These are phyloP conservation scores for Trametes sanguinea DNA, from an alignment of 768 basidiomycete species.

Conservation along the genomic window DNA sequence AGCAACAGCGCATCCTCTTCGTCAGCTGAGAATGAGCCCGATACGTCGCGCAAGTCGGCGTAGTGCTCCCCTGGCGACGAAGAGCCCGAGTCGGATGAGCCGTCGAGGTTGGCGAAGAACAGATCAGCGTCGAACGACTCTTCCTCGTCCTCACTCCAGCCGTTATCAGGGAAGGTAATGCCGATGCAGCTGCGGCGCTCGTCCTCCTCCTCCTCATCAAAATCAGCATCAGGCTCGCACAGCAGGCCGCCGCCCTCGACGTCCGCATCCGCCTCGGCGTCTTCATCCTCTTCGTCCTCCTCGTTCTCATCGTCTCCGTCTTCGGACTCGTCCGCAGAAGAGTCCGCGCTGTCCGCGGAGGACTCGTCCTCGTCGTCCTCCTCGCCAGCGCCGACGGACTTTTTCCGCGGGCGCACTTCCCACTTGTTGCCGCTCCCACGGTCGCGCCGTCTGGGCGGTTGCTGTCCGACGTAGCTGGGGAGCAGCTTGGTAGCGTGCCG, in stretches of 20 bases:
- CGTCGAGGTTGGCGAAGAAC: conserved; percentile 80
- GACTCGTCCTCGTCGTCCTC: conserved; percentile 64
- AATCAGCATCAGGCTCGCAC: conserved; percentile 23
- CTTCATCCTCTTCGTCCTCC: conserved; percentile 48
- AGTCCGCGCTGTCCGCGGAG: conserved; percentile 56
- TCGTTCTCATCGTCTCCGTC: conserved; percentile 53
- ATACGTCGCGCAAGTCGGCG: conserved; percentile 39
- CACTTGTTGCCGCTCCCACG: conserved; percentile 46
- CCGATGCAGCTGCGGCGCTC: conserved; percentile 32
- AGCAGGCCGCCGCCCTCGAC: conserved; percentile 33
- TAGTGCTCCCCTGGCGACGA: conserved; percentile 48
- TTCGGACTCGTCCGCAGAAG: conserved; percentile 44
- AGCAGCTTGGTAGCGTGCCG: conserved; percentile 10
- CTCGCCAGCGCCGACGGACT: conserved; percentile 68
- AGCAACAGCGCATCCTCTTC: conserved; percentile 32
- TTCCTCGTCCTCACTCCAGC: conserved; percentile 78
- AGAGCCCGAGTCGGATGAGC: conserved; percentile 49
- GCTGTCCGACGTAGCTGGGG: conserved; percentile 24
- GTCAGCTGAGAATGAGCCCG: conserved; percentile 29
- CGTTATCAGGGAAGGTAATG: conserved; percentile 60
- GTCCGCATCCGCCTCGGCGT: conserved; percentile 32
- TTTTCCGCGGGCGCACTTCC: conserved; percentile 70
- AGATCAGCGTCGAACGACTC: conserved; percentile 81
- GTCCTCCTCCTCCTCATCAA: conserved; percentile 33
- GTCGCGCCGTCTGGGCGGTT: conserved; percentile 31